Evolutionary conservation across 257 asterid species (phyloP), one percentile per base, ranked within the genome.

Genomic region (Nicotiana sylvestris): DNA sequence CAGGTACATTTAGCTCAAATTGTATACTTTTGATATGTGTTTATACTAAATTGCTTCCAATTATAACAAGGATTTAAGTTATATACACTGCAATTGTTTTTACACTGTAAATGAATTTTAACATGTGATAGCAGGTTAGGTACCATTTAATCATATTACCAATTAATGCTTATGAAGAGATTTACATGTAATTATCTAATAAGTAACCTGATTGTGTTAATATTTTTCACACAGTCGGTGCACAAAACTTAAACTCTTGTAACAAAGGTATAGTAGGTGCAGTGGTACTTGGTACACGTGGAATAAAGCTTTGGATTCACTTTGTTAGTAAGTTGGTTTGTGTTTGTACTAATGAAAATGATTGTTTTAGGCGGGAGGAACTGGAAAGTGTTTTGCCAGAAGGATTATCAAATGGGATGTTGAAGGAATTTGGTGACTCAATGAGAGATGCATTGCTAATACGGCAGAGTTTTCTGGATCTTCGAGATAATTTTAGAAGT

Each of bases 381-480:
- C 90, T 93, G 72, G 88, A 88, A 56, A 87, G 84, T 77, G 84
- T 85, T 81, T 87, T 96, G 81, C 98, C 21, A 1, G 99, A 94
- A 88, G 99, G 99, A 46, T 86, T 93, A 80, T 97, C 98, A 0
- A n/a, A 68, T 79, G 99, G 98, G 62, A 96, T 96, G 98, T 35
- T 85, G 78, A 93, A 94, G 91, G 99, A 96, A 86, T 96, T 94
- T 33, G 98, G 92, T 91, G 98, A 91, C 76, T 90, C 98, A 21
- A 84, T 87, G 88, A 90, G 98, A 86, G 90, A 86, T 39, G 96
- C 98, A n/a, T 86, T 96, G 96, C 85, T 96, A 86, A 89, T 96
- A 69, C 87, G 99, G 37, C 95, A 92, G 86, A 85, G 89, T 79
- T 96, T 96, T 87, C 85, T 96, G 86, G 94, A 94, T 82, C 97